Percentiles rank a stretch among this genome's conserved stretches.
These are phyloP conservation scores for Coemansia sp. DNA, from an alignment of 192 early-diverging fungal genomes.

Conservation along the genomic window DNA sequence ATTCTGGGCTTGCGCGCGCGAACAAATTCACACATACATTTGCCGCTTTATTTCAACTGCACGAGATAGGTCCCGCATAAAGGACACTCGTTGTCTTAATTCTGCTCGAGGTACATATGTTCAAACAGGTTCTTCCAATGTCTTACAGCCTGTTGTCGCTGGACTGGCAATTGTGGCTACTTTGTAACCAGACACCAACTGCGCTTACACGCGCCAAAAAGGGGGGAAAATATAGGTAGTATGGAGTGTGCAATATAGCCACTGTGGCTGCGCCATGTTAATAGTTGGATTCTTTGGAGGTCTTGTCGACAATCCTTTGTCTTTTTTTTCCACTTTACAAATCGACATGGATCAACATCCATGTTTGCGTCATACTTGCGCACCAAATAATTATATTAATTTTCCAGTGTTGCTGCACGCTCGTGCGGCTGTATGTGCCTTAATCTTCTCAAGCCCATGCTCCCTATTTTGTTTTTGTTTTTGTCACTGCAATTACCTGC, in stretches of 20 bases:
- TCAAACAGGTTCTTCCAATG: not conserved
- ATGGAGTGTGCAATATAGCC: not conserved
- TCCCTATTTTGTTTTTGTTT: constrained; percentile 1
- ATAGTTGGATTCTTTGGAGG: not conserved
- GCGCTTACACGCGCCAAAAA: not conserved
- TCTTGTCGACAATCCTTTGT: not conserved
- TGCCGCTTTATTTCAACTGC: not conserved
- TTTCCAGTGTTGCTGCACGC: not conserved
- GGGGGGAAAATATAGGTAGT: not conserved
- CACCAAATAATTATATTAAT: constrained; percentile 1
- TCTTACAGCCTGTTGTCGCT: not conserved
- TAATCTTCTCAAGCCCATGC: constrained; percentile 10
- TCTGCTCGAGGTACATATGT: not conserved
- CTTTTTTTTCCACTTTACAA: not conserved
- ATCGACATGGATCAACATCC: not conserved
- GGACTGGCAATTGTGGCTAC: not conserved
- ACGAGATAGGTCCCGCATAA: not conserved
- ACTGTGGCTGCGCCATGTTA: not conserved
- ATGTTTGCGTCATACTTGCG: constrained; percentile 6
- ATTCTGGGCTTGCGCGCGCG: not conserved
- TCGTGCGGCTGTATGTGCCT: not conserved
- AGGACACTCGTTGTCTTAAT: not conserved
- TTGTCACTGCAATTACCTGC: not conserved
- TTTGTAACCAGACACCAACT: not conserved
- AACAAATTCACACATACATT: not conserved